These are phyloP conservation scores for Collybia mongolica DNA, from an alignment of 768 basidiomycete species.

Conservation along the genomic window DNA sequence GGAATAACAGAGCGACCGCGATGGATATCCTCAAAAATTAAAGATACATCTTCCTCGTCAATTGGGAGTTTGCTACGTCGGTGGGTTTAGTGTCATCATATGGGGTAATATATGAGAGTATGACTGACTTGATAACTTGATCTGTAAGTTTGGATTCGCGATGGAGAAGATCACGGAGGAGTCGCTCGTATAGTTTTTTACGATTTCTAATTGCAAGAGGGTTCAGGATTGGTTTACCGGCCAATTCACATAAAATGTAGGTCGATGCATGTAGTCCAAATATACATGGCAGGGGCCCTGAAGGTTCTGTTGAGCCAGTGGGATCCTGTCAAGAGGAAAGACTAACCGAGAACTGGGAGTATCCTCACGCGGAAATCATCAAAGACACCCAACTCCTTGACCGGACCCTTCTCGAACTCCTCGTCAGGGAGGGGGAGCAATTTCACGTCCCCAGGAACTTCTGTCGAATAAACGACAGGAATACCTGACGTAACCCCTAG, in stretches of 20 bases:
- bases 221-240: slow-evolving; percentile 79
- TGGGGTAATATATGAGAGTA: neutral
- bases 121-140: slow-evolving; percentile 54
- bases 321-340: neutral
- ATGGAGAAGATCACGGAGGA: slow-evolving; percentile 73
- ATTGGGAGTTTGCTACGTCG: slow-evolving; percentile 66
- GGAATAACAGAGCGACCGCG: slow-evolving; percentile 77
- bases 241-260: slow-evolving; percentile 84
- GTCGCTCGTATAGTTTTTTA: slow-evolving; percentile 77
- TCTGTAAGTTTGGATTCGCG: slow-evolving; percentile 73
- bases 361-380: slow-evolving; percentile 95
- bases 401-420: slow-evolving; percentile 86
- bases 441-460: slow-evolving; percentile 85
- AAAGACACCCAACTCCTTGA: slow-evolving; percentile 86
- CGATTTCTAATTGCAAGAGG: slow-evolving; percentile 86
- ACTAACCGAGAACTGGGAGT: slow-evolving; percentile 81
- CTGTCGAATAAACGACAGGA: slow-evolving; percentile 94
- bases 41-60: slow-evolving; percentile 77
- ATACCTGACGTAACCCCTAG: slow-evolving; percentile 64
- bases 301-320: neutral
- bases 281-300: slow-evolving; percentile 81
- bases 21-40: slow-evolving; percentile 87
- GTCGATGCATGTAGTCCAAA: slow-evolving; percentile 92
- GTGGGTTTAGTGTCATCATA: neutral
- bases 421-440: slow-evolving; percentile 89